Conservation (phyloP, 495 filamentous ascomycete genomes). For the Neurospora tetraspora region DNA sequence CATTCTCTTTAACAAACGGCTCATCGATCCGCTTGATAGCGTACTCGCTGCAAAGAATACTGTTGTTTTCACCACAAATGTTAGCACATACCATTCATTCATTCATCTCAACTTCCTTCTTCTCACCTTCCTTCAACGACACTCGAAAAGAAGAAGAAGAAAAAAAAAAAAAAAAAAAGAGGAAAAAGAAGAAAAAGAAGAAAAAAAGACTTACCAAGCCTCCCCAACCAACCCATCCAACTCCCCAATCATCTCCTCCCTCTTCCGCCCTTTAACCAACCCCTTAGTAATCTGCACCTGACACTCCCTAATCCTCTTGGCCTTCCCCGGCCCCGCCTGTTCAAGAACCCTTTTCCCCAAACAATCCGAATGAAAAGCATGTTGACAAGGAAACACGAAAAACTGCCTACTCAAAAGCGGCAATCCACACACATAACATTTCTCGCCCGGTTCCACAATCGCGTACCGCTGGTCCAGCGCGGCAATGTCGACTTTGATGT, state of each 20-base stretch:
- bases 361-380: constrained; percentile 94
- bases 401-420: constrained; percentile 84
- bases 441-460: constrained; percentile 92
- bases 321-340: constrained; percentile 59
- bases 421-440: constrained; percentile 77
- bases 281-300: constrained; percentile 71
- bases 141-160: neutral
- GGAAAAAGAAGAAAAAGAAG: neutral
- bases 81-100: neutral
- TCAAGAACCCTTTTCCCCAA: constrained; percentile 74
- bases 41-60: constrained; percentile 85
- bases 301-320: constrained; percentile 71
- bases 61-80: constrained; percentile 16
- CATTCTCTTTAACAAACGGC: constrained; percentile 65
- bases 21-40: constrained; percentile 89
- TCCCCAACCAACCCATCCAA: constrained; percentile 74
- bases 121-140: neutral
- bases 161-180: neutral
- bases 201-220: constrained; percentile 32
- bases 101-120: too few relatives aligned
- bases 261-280: constrained; percentile 48
- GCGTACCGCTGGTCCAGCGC: constrained; percentile 81
- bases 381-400: constrained; percentile 97
- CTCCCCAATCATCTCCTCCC: constrained; percentile 79
- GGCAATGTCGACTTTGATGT: constrained; percentile 80